Percentiles rank a stretch among this genome's conserved stretches.
These are phyloP conservation scores for Aquilaria sinensis DNA, from an alignment of 345 rosid genomes.

Conservation along the genomic window DNA sequence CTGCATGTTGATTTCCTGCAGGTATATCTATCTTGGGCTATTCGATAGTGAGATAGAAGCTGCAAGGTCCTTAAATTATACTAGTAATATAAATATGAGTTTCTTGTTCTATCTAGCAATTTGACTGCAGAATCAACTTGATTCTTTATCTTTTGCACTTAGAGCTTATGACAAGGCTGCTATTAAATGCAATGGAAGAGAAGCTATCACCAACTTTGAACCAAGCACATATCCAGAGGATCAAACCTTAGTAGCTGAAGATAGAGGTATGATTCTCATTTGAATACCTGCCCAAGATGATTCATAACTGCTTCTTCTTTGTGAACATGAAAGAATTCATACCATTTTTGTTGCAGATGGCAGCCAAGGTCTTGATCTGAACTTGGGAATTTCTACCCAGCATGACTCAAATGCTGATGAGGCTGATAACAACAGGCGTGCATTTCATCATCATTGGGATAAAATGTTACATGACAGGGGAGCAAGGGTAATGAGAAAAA, in stretches of 20 bases:
- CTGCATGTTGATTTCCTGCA: slow-evolving; percentile 33
- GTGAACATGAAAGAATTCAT: slow-evolving; percentile 1
- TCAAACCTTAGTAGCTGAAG: slow-evolving; percentile 19
- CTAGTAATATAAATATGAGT: slow-evolving; percentile 3
- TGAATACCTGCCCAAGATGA: not conserved
- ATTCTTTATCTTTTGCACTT: slow-evolving; percentile 15
- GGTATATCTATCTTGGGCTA: slow-evolving; percentile 95
- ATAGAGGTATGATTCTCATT: slow-evolving; percentile 22
- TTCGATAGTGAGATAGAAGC: slow-evolving; percentile 92
- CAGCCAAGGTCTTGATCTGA: slow-evolving; percentile 39
- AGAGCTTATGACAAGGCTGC: slow-evolving; percentile 98
- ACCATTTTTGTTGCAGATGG: slow-evolving; percentile 23
- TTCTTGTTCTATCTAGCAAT: not conserved
- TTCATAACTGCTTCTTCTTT: not conserved
- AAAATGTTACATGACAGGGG: slow-evolving; percentile 15
- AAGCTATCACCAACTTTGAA: slow-evolving; percentile 91
- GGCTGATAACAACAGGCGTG: slow-evolving; percentile 14
- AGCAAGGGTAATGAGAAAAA: slow-evolving; percentile 21
- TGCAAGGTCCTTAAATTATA: slow-evolving; percentile 57
- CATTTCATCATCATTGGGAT: slow-evolving; percentile 14
- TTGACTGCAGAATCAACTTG: not conserved
- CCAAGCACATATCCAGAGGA: slow-evolving; percentile 57
- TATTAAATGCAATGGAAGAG: slow-evolving; percentile 76
- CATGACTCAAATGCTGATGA: slow-evolving; percentile 15
- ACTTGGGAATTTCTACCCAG: slow-evolving; percentile 53